phyloP scores from a whole-genome alignment of 495 filamentous ascomycete species.

The Neurospora sp. region DNA sequence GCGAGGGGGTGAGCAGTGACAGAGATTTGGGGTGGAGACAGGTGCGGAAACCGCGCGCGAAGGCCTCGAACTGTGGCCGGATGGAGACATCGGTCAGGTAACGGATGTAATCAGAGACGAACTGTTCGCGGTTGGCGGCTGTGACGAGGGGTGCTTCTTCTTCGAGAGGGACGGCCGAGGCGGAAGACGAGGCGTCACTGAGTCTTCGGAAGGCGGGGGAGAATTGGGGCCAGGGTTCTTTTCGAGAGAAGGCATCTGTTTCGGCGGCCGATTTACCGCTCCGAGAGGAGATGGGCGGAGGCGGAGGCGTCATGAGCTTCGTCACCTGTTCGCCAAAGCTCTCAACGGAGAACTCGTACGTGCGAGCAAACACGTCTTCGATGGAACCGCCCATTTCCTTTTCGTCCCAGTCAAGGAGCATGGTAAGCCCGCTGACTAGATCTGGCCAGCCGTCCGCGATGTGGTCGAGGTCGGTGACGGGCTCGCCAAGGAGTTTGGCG shows the following conservation, averaged over 20 bases:
- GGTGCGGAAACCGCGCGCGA: conserved; percentile 68
- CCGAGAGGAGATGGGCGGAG: background rate
- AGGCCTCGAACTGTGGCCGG: conserved; percentile 66
- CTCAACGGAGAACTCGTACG: conserved; percentile 77
- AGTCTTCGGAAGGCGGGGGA: conserved; percentile 5
- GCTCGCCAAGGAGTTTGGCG: conserved; percentile 58
- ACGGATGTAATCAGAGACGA: conserved; percentile 78
- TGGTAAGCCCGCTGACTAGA: conserved; percentile 59
- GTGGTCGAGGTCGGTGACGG: conserved; percentile 56
- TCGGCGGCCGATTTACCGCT: background rate
- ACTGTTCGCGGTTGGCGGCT: conserved; percentile 63
- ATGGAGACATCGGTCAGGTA: conserved; percentile 77
- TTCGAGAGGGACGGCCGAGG: conserved; percentile 20
- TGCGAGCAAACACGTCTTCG: conserved; percentile 66
- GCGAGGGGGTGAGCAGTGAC: conserved; percentile 56
- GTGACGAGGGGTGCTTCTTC: conserved; percentile 57
- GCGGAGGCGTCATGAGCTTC: conserved; percentile 34
- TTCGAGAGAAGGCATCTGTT: background rate
- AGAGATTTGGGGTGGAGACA: conserved; percentile 62
- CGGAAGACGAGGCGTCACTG: conserved; percentile 2
- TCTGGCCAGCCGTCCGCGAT: conserved; percentile 85
- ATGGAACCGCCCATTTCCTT: conserved; percentile 55
- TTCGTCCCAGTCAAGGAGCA: conserved; percentile 61
- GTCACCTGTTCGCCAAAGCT: conserved; percentile 48
- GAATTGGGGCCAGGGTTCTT: conserved; percentile 34